Evolutionary conservation across 139 green algal species (phyloP).

Genomic region (Penium margaritaceum): DNA sequence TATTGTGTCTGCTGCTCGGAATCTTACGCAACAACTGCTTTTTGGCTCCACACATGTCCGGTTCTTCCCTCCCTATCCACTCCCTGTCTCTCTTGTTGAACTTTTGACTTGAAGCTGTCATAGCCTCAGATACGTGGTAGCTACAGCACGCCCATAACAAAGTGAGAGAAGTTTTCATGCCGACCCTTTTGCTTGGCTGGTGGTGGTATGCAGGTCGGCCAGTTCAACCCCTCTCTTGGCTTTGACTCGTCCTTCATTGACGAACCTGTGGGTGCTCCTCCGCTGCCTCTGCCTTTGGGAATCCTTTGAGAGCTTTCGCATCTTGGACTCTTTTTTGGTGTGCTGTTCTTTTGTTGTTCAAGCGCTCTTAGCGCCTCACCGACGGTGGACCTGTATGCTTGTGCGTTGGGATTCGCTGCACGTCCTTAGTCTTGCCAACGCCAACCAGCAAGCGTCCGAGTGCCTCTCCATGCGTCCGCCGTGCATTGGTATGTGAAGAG

Average conservation of each 20-base stretch:
- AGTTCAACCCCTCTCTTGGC: slow-evolving; percentile 50
- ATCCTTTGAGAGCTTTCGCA: no score
- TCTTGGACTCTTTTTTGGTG: no score
- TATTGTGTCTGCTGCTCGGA: no score
- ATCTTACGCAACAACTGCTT: not conserved
- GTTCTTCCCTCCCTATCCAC: not conserved
- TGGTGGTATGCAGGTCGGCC: slow-evolving; percentile 4
- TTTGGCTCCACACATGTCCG: not conserved
- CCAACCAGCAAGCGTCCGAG: no score
- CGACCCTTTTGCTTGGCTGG: not conserved
- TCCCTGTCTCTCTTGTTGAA: not conserved
- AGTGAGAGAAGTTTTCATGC: not conserved
- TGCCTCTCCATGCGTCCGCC: no score
- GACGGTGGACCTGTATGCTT: no score
- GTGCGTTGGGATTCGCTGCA: no score
- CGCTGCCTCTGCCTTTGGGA: not conserved
- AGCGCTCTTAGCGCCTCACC: no score
- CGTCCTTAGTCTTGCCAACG: no score
- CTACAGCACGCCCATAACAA: not conserved
- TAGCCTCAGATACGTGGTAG: not conserved
- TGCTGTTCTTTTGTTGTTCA: no score
- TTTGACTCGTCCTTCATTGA: slow-evolving; percentile 73
- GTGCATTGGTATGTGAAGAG: not conserved
- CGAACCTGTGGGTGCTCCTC: slow-evolving; percentile 60
- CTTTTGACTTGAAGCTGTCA: not conserved